phyloP scores from a whole-genome alignment of 2,329 filamentous ascomycete species.

The Alternaria sp. region DNA sequence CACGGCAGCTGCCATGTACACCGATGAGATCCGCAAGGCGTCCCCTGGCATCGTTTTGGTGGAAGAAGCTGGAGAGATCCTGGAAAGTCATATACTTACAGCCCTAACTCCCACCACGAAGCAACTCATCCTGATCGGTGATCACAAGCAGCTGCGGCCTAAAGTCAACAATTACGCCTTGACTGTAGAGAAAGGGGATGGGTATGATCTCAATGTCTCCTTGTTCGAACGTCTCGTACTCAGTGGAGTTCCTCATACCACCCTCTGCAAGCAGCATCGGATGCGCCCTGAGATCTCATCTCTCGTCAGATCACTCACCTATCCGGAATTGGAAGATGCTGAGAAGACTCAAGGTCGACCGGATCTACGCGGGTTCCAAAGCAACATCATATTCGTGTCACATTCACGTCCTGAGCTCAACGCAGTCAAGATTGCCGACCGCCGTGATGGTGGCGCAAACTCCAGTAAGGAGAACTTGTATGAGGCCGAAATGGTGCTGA shows the following conservation, averaged over 20 bases:
- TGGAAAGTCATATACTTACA: conserved; percentile 72
- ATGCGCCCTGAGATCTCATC: conserved; percentile 73
- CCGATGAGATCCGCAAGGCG: conserved; percentile 62
- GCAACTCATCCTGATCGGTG: conserved; percentile 74
- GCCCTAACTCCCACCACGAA: conserved; percentile 65
- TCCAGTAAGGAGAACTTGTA: conserved; percentile 69
- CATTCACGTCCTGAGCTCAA: conserved; percentile 65
- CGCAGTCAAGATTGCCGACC: conserved; percentile 56
- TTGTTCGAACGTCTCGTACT: conserved; percentile 73
- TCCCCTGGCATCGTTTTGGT: conserved; percentile 69
- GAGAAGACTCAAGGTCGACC: conserved; percentile 59
- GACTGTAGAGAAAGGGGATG: conserved; percentile 69
- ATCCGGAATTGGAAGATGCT: conserved; percentile 68
- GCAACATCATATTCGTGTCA: conserved; percentile 71
- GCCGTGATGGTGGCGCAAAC: conserved; percentile 59
- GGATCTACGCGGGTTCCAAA: conserved; percentile 64
- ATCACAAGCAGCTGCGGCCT: conserved; percentile 76
- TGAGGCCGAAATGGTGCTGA: conserved; percentile 72
- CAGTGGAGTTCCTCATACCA: conserved; percentile 62
- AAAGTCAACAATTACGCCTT: conserved; percentile 70
- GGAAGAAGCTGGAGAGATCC: conserved; percentile 77
- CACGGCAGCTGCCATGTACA: conserved; percentile 71
- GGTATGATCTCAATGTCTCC: conserved; percentile 72
- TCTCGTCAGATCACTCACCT: conserved; percentile 66
- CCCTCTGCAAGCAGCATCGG: conserved; percentile 69